phyloP scores from a whole-genome alignment of 169 alveolate species.

The Toxoplasma gondii region DNA sequence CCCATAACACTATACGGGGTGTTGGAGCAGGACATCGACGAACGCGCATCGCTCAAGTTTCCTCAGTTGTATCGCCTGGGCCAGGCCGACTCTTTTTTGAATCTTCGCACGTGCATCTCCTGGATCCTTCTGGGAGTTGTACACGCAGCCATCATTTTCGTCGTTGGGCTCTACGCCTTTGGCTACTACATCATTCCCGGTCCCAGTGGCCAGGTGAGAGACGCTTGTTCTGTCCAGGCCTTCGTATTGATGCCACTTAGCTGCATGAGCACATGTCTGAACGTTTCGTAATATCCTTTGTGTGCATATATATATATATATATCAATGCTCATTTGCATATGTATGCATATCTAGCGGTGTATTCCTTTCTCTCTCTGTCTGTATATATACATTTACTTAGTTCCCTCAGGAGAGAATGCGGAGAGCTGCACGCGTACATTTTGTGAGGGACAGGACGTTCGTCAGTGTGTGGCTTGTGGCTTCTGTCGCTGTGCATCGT shows the following conservation, averaged over 20 bases:
- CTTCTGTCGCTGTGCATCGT: no score
- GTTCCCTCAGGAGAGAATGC: no score
- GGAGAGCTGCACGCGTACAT: no score
- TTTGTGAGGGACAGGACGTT: no score
- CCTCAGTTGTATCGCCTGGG: constrained; percentile 52
- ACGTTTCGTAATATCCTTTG: neutral
- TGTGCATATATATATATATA: neutral
- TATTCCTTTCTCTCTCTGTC: no score
- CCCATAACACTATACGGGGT: constrained; percentile 42
- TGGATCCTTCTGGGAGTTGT: constrained; percentile 72
- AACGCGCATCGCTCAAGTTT: neutral
- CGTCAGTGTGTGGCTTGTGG: no score
- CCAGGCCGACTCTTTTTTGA: neutral
- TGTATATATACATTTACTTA: no score
- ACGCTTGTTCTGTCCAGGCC: neutral
- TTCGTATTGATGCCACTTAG: neutral
- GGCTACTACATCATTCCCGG: constrained; percentile 12
- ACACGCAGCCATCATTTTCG: constrained; percentile 76
- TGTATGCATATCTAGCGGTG: no score
- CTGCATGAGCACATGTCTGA: neutral
- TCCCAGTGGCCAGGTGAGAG: neutral
- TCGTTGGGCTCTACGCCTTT: constrained; percentile 40
- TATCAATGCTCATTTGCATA: no score
- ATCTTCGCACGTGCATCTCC: neutral
- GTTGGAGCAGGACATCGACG: constrained; percentile 49